These are phyloP conservation scores for Penicillium glabrum DNA, from an alignment of 2,329 filamentous ascomycete genomes.

Conservation along the genomic window DNA sequence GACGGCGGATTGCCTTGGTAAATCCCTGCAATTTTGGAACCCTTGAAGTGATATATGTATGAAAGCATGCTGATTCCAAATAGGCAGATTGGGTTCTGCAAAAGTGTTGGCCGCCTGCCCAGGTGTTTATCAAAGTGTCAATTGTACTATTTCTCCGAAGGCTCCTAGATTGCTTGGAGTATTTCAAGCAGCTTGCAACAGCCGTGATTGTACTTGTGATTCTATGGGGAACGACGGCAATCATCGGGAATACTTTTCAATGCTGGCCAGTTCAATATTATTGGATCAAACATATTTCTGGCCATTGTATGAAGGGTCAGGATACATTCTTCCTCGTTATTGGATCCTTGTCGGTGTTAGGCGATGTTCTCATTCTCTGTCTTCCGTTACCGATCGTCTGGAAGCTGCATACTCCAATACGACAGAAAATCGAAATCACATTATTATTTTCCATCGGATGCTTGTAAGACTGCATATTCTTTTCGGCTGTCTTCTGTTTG, in stretches of 20 bases:
- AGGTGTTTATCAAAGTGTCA: conserved; percentile 20
- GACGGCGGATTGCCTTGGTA: conserved; percentile 8
- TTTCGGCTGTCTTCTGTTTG: background rate
- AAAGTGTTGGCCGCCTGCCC: conserved; percentile 19
- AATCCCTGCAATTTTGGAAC: background rate
- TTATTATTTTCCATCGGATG: conserved; percentile 13
- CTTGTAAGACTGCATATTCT: conserved; percentile 3
- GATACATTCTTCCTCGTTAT: conserved; percentile 14
- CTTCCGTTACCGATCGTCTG: conserved; percentile 20
- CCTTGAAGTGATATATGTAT: background rate
- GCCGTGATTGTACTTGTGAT: conserved; percentile 11
- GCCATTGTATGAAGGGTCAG: conserved; percentile 19
- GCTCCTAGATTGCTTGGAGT: conserved; percentile 6
- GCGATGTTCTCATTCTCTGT: conserved; percentile 19
- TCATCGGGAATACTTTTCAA: conserved; percentile 22
- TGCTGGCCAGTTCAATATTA: conserved; percentile 21
- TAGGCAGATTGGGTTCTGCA: conserved; percentile 20
- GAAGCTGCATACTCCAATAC: conserved; percentile 10
- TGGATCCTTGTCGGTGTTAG: conserved; percentile 12
- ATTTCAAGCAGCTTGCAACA: background rate
- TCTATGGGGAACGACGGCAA: conserved; percentile 13
- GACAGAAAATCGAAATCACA: conserved; percentile 10
- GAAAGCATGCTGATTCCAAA: background rate
- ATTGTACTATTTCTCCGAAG: conserved; percentile 18
- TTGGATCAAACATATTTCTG: conserved; percentile 14